Base-by-base conservation (phyloP, 2,329 filamentous ascomycete species). In the Colletotrichum sp. region DNA sequence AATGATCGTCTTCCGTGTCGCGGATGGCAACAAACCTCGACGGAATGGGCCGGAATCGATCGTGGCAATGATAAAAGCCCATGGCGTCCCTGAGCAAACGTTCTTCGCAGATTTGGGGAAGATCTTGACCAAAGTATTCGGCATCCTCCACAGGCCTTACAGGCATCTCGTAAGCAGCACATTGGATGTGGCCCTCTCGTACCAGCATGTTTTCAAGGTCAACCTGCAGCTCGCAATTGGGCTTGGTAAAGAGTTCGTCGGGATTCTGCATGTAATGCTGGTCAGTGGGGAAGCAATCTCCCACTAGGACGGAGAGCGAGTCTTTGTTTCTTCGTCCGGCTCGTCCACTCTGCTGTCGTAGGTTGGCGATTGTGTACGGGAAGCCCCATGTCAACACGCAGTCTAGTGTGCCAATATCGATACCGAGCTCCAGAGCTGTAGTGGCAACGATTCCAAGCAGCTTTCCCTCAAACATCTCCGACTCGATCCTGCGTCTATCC, bases 241-340 rank as follows among this genome's bases (percentile, higher is more conserved):
- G 96, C 80, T 95, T 95, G 0, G 94, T 97, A 84, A 98, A 96
- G 28, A 99, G 93, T 83, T 98, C 95, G 76, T 97, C 94, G 0
- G 97, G 97, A 78, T 98, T 98, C 76, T 95, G 92, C 97, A 99
- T 99, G 84, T 97, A 99, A 82, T 97, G 93, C 82, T 99, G 97
- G 82, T 99, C 97, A 0, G 95, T 95, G 4, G 96, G 93, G 78
- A 97, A 98, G 77, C 92, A 92, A 81, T 98, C 96, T 4, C 96
- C 97, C 1, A 99, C 92, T 1, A 99, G 87, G 4, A 99, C 92
- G 0, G 96, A 97, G 4, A 99, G 87, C 0, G 96, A 98, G 83
- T 99, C 97, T 81, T 95, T 97, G 82, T 98, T 98, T 75, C 96
- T 90, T 74, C 97, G 91, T 14, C 97, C 97, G 24, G 97, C 97